These are phyloP conservation scores for Gaillardinia entomophila DNA, from an alignment of 805 yeast genomes.

Conservation along the genomic window DNA sequence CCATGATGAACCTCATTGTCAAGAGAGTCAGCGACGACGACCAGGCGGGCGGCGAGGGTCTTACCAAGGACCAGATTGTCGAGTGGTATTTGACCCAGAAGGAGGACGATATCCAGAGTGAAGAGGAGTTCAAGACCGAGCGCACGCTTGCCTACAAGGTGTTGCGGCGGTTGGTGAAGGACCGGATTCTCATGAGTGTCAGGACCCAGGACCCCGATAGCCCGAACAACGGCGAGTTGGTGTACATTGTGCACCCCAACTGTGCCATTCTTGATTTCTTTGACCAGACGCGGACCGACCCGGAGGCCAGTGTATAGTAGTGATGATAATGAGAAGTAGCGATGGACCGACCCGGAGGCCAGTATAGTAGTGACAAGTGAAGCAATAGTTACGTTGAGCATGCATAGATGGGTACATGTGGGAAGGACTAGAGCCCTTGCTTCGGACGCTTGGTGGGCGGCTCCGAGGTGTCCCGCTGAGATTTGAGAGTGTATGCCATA, in stretches of 20 bases:
- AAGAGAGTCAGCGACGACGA: conserved; percentile 54
- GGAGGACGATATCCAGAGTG: conserved; percentile 66
- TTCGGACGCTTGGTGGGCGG: too few species aligned
- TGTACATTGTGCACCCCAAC: conserved; percentile 64
- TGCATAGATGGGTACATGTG: too few species aligned
- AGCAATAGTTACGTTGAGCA: too few species aligned
- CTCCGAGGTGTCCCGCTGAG: too few species aligned
- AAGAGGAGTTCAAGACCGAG: conserved; percentile 66
- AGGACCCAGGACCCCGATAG: conserved; percentile 13
- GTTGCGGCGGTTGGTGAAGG: conserved; percentile 75
- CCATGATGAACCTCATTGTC: conserved; percentile 77
- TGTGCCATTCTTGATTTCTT: conserved; percentile 70
- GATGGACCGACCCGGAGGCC: too few species aligned
- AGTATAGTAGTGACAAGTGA: too few species aligned
- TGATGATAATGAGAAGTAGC: neutral
- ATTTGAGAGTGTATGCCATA: too few species aligned
- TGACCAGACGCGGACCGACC: conserved; percentile 30
- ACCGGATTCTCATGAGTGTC: conserved; percentile 67
- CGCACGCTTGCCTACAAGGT: conserved; percentile 72
- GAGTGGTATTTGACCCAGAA: conserved; percentile 75
- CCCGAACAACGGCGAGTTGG: conserved; percentile 21
- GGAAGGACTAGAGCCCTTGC: too few species aligned
- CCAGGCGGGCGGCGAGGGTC: conserved; percentile 48
- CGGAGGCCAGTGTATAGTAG: conserved; percentile 3
- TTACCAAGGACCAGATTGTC: conserved; percentile 63